Conservation (phyloP, 140 eudicot species). For the Ambrosia hybrid region DNA sequence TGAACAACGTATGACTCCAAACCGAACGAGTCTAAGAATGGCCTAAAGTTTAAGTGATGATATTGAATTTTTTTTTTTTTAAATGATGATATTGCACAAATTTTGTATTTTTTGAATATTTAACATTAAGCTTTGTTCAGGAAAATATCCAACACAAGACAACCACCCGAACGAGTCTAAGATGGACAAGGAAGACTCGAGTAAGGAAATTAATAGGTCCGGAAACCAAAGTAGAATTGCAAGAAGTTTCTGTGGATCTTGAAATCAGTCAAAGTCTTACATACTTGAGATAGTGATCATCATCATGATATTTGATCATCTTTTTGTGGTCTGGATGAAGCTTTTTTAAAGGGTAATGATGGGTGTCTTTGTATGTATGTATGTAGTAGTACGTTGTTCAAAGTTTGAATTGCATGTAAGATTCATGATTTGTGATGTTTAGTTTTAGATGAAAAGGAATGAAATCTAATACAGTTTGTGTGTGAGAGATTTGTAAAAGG, state of each 20-base stretch:
- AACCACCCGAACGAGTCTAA: slow-evolving; percentile 56
- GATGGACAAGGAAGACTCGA: slow-evolving; percentile 20
- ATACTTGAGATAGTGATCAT: slow-evolving; percentile 26
- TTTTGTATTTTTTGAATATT: too few relatives aligned
- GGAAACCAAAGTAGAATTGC: slow-evolving; percentile 24
- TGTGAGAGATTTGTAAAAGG: slow-evolving; percentile 35
- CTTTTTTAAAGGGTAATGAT: slow-evolving; percentile 35
- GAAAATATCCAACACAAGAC: slow-evolving; percentile 46
- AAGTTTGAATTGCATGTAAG: slow-evolving; percentile 37
- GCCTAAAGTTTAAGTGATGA: not conserved
- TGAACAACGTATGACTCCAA: not conserved
- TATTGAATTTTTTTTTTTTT: too few relatives aligned
- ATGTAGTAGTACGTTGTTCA: slow-evolving; percentile 20
- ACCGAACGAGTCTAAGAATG: not conserved
- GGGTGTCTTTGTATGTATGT: slow-evolving; percentile 27
- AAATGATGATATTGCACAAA: not conserved
- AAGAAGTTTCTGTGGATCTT: slow-evolving; percentile 20
- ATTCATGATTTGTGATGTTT: slow-evolving; percentile 29
- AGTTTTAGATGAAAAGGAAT: slow-evolving; percentile 38
- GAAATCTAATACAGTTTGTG: slow-evolving; percentile 32
- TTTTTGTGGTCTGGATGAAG: slow-evolving; percentile 24
- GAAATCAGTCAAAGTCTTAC: slow-evolving; percentile 24
- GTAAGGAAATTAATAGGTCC: slow-evolving; percentile 28
- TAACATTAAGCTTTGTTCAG: slow-evolving; percentile 27
- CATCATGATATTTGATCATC: slow-evolving; percentile 25